Conservation (phyloP, 139 green algal species). For the Astrephomene gubernaculifera region DNA sequence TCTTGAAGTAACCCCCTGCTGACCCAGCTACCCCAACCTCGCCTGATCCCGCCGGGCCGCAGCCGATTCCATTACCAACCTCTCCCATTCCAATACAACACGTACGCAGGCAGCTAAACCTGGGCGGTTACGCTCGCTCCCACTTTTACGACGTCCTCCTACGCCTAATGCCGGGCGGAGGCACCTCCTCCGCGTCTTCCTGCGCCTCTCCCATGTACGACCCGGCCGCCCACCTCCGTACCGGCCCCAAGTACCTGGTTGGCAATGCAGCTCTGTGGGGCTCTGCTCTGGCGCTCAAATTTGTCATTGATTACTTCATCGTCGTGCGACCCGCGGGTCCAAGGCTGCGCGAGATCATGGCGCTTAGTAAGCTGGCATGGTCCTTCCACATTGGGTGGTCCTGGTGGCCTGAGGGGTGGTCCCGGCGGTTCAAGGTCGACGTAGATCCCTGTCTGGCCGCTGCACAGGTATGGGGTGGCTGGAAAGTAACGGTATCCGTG, state of each 20-base stretch:
- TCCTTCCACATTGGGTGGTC: background rate
- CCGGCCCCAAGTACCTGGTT: slow-evolving; percentile 12
- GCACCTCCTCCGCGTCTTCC: background rate
- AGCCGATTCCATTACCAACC: no score
- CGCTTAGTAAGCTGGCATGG: slow-evolving; percentile 7
- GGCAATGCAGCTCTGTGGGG: slow-evolving; percentile 72
- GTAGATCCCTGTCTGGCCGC: slow-evolving; percentile 23
- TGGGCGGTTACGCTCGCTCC: slow-evolving; percentile 7
- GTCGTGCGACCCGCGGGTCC: slow-evolving; percentile 18
- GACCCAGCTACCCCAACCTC: no score
- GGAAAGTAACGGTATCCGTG: no score
- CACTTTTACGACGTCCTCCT: slow-evolving; percentile 9
- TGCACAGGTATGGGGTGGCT: background rate
- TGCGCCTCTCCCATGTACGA: slow-evolving; percentile 1
- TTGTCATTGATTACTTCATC: slow-evolving; percentile 74
- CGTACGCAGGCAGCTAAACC: slow-evolving; percentile 17
- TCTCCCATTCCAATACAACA: no score
- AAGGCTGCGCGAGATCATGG: background rate
- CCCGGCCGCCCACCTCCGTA: slow-evolving; percentile 5
- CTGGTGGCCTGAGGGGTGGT: slow-evolving; percentile 19
- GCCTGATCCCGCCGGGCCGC: no score
- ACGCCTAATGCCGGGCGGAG: background rate
- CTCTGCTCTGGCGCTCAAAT: slow-evolving; percentile 66
- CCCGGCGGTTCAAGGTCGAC: background rate
- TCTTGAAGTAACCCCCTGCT: no score